Evolutionary conservation across 2,329 filamentous ascomycete genomes (phyloP).

Genomic region (Bipolaris cookei): DNA sequence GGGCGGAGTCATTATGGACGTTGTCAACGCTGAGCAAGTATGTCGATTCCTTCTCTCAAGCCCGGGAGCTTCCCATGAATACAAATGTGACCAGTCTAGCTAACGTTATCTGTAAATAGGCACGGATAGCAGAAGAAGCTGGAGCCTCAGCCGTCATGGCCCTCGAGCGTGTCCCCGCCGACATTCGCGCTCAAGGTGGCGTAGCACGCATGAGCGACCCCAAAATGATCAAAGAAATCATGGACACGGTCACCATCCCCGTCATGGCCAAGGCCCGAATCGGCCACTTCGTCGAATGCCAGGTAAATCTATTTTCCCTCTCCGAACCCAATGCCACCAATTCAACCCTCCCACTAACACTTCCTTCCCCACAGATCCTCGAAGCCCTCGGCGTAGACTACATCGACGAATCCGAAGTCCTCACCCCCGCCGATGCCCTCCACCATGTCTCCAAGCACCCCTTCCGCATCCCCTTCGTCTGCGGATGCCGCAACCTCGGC

Average conservation of each 20-base stretch:
- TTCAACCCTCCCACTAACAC: background rate
- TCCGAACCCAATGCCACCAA: too few relatives aligned
- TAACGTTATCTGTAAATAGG: constrained; percentile 55
- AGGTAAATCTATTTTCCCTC: constrained; percentile 55
- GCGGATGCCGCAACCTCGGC: constrained; percentile 91
- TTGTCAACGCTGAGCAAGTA: constrained; percentile 86
- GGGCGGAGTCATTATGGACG: constrained; percentile 99
- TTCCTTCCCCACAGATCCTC: constrained; percentile 70
- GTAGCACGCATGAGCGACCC: constrained; percentile 98
- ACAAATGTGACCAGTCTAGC: background rate
- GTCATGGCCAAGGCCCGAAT: constrained; percentile 99
- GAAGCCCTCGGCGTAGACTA: constrained; percentile 95
- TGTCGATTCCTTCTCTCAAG: constrained; percentile 7
- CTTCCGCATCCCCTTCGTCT: constrained; percentile 90
- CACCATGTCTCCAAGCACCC: constrained; percentile 89
- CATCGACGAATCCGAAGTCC: constrained; percentile 97
- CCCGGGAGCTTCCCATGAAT: background rate
- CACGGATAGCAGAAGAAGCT: constrained; percentile 95
- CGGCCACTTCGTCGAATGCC: constrained; percentile 97
- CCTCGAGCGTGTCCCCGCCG: constrained; percentile 93
- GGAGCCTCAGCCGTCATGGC: constrained; percentile 98
- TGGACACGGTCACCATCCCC: constrained; percentile 91
- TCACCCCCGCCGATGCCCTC: constrained; percentile 89
- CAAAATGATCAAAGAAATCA: constrained; percentile 92
- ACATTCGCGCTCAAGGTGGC: constrained; percentile 90